Evolutionary conservation across 2,329 filamentous ascomycete genomes (phyloP).

Genomic region (Diaporthe vaccinii): DNA sequence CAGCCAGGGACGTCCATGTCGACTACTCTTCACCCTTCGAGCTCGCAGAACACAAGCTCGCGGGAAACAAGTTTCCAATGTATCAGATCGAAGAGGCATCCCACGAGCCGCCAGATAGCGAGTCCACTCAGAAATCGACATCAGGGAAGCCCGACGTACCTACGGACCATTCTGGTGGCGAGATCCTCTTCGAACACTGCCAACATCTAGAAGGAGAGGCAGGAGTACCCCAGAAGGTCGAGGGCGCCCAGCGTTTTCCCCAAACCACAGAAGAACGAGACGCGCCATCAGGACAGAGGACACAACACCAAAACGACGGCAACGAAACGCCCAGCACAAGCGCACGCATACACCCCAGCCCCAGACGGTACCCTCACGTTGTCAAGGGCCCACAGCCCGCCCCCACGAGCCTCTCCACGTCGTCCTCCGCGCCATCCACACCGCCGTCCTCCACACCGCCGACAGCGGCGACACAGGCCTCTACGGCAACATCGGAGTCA

Average conservation of each 20-base stretch:
- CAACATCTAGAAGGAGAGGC: background rate
- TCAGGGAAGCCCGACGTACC: too few relatives aligned
- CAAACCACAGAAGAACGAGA: background rate
- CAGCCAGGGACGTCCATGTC: background rate
- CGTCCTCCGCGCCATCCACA: background rate
- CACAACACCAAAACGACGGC: background rate
- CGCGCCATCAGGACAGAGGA: background rate
- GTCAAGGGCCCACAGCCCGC: background rate
- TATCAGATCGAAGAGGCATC: background rate
- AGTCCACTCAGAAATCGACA: background rate
- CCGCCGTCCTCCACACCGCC: background rate
- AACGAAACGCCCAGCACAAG: background rate
- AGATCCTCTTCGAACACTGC: background rate
- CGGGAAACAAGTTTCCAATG: background rate
- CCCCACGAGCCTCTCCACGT: background rate
- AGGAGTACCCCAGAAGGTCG: background rate
- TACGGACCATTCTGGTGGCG: too few relatives aligned
- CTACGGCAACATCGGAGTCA: background rate
- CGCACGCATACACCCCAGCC: too few relatives aligned
- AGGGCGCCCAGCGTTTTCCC: background rate
- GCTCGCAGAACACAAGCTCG: conserved; percentile 3
- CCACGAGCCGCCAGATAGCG: background rate
- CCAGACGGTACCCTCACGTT: background rate
- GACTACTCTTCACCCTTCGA: background rate
- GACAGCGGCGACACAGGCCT: background rate